Base-by-base conservation (phyloP, 2,329 filamentous ascomycete genomes). In the Ceratocystis harringtonii region DNA sequence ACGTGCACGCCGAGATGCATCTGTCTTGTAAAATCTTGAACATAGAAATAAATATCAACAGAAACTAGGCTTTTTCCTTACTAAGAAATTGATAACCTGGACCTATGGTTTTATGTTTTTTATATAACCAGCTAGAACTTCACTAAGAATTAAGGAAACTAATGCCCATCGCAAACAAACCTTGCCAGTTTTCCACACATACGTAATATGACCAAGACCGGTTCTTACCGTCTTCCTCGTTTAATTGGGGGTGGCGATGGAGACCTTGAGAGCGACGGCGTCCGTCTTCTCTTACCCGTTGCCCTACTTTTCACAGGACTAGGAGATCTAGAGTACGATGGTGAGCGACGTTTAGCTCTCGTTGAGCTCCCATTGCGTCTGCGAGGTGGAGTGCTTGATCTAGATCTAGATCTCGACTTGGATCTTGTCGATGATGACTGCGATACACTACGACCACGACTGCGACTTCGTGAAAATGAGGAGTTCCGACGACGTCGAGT, bases 361-460 rank as follows among this genome's bases (percentile, higher is more conserved):
- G 45, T 1, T 28, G 48, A n/a, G 17, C 8, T n/a, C 28, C 45
- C 15, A 22, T 2, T 43, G 15, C 25, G 62, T 10, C 15, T 63
- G 30, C 62, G 62, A 22, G 72, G 70, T 5, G 72, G 72, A 17
- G 71, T 73, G 45, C 69, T 41, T 41, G 66, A 67, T 58, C 58
- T 57, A 2, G 66, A 64, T 2, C 57, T 62, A 36, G 36, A 41
- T 58, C 58, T 57, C 6, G 66, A 64, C 3, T 6, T 15, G 10
- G 65, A 64, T 22, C 57, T 62, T 12, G 63, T 55, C 15, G 62
- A 62, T 41, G 65, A 66, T 12, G 66, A 64, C n/a, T 68, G 68
- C 1, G 70, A 70, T 15, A 28, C 32, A 45, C 61, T 64, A 30
- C 52, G 61, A 10, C 43, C 41, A 30, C 52, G 65, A 22, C 61